Evolutionary conservation across 495 filamentous ascomycete species (phyloP), one percentile per base, ranked within the genome.

Genomic region (Talaromyces borbonicus): DNA sequence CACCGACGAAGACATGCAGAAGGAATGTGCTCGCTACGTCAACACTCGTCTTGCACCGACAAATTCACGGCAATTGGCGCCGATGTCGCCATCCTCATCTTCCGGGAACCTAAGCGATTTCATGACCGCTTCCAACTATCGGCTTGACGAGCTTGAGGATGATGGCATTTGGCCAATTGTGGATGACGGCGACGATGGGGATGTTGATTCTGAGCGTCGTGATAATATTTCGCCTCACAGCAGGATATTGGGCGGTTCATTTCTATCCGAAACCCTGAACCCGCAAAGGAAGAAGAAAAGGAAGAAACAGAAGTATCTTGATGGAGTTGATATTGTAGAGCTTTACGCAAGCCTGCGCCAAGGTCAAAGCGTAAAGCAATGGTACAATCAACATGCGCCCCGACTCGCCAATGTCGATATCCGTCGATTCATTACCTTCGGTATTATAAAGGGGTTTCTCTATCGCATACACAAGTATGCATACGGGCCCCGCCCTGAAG

Each of bases 391-490:
- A 30, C 81, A 92, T 64, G 72, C 71, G 47, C 73, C 77, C 20
- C 66, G 81, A 19, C 70, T 95, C 4, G 62, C 71, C 9, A 74
- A 79, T 53, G 77, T 98, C 49, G 92, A 98, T 62, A 78, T 95
- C 36, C 75, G 92, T 1, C 79, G 93, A 22, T 83, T 98, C 48
- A 84, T 98, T 48, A 90, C 90, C 26, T 97, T 96, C 60, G 92
- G 93, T 37, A 76, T 97, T 12, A 92, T 96, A 54, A 95, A 97
- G 61, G 89, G 90, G 3, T 83, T 94, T 50, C 55, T 98, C n/a
- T 95, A 95, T 61, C 78, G 92, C 14, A 83, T 95, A 25, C 90
- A 97, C 66, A 89, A 89, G 57, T 92, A 93, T 56, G 84, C 87
- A 3, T 75, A 88, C 6, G 77, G 78, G 8, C 79, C 80, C 0